A percentile compares a stretch with the other conserved stretches of the same genome.
phyloP scores from a whole-genome alignment of 1,139 yeast species.

The Pichia sp. region DNA sequence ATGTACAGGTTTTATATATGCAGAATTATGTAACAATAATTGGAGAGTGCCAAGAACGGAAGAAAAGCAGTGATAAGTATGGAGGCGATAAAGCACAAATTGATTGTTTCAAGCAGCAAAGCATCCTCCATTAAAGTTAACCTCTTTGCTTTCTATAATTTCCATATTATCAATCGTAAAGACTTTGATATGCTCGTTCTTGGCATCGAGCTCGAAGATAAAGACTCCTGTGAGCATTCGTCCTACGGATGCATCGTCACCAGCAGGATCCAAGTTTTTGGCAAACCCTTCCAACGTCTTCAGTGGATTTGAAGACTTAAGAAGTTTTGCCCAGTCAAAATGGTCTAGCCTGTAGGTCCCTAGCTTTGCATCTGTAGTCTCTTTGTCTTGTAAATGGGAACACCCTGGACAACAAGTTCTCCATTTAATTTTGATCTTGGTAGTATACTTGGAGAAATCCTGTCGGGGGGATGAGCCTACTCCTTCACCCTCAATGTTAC shows the following conservation, averaged over 20 bases:
- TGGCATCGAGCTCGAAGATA: slow-evolving; percentile 61
- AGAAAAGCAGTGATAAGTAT: no score
- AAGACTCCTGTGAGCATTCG: slow-evolving; percentile 62
- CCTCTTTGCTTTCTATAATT: slow-evolving; percentile 41
- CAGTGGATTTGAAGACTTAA: slow-evolving; percentile 15
- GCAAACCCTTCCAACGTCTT: slow-evolving; percentile 12
- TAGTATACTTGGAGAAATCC: slow-evolving; percentile 36
- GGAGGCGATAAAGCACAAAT: no score
- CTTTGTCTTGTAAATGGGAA: slow-evolving; percentile 31
- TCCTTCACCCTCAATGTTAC: neutral
- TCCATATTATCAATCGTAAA: slow-evolving; percentile 77
- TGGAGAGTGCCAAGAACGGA: no score
- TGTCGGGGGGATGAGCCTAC: slow-evolving; percentile 1
- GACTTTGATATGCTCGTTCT: slow-evolving; percentile 52
- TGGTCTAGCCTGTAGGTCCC: slow-evolving; percentile 33
- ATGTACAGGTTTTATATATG: no score
- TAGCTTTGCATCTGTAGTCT: slow-evolving; percentile 20
- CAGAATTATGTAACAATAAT: no score
- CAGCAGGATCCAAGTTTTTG: slow-evolving; percentile 7
- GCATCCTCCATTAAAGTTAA: slow-evolving; percentile 13
- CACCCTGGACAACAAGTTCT: slow-evolving; percentile 52
- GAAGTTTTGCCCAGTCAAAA: slow-evolving; percentile 16
- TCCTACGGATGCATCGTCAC: slow-evolving; percentile 28
- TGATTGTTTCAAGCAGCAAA: slow-evolving; percentile 16
- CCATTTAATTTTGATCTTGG: slow-evolving; percentile 57